These are phyloP conservation scores for Lanmaoa rubissima DNA, from an alignment of 768 basidiomycete genomes.

Conservation along the genomic window DNA sequence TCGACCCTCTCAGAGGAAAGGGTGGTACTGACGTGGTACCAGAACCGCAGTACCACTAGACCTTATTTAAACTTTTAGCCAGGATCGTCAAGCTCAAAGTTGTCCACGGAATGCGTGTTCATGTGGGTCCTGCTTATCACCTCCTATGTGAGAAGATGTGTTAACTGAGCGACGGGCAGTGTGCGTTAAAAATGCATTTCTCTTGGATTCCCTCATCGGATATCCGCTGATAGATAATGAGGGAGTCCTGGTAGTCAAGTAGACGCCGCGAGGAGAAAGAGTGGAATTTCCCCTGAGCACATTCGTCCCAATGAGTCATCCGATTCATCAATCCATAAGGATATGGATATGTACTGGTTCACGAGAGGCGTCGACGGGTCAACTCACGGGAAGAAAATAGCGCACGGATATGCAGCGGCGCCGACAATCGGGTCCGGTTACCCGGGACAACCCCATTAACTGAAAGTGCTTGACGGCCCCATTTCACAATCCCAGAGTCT, in stretches of 20 bases:
- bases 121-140: slow-evolving; percentile 17
- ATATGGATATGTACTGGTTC: neutral
- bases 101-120: slow-evolving; percentile 8
- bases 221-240: slow-evolving; percentile 2
- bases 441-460: neutral
- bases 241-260: slow-evolving; percentile 14
- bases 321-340: slow-evolving; percentile 5
- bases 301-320: slow-evolving; percentile 7
- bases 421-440: slow-evolving; percentile 15
- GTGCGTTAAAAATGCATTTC: slow-evolving; percentile 23
- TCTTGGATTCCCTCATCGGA: slow-evolving; percentile 20
- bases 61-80: slow-evolving; percentile 29
- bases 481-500: neutral
- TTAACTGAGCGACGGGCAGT: slow-evolving; percentile 21
- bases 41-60: neutral
- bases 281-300: slow-evolving; percentile 8
- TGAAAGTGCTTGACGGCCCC: neutral
- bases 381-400: slow-evolving; percentile 6
- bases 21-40: slow-evolving; percentile 16
- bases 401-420: neutral
- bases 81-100: slow-evolving; percentile 16
- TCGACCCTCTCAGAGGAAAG: slow-evolving; percentile 7
- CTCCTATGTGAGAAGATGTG: slow-evolving; percentile 15
- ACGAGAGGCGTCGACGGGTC: neutral
- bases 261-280: slow-evolving; percentile 19